Conservation (phyloP, 2,329 filamentous ascomycete species). For the Falciphora oryzae region DNA sequence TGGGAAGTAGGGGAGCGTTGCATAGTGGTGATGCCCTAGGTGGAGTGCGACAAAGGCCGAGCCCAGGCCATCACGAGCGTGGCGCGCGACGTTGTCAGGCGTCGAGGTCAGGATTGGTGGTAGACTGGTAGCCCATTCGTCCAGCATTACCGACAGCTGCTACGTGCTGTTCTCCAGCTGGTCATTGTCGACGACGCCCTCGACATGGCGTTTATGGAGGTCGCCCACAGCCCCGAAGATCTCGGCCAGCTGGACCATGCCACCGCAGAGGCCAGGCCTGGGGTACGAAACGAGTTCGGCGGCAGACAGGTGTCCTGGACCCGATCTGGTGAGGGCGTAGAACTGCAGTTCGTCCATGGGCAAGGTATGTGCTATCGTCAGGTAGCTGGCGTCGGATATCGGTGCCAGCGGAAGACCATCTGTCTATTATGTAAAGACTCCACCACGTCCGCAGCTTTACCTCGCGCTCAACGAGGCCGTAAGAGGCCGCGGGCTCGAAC, state of each 20-base stretch:
- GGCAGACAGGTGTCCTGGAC: not conserved
- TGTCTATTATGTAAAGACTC: constrained; percentile 11
- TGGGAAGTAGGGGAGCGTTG: constrained; percentile 8
- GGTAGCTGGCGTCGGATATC: constrained; percentile 3
- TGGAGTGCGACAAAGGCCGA: constrained; percentile 9
- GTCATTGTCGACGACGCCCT: not conserved
- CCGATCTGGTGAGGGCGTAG: not conserved
- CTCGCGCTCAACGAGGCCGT: not conserved
- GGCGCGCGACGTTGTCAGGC: constrained; percentile 2
- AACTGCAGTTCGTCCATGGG: constrained; percentile 9
- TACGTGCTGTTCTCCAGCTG: not conserved
- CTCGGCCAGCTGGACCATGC: constrained; percentile 8
- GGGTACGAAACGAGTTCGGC: not conserved
- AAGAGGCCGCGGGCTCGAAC: not conserved
- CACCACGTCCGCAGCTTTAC: constrained; percentile 5
- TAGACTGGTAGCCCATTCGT: not conserved
- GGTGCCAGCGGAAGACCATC: constrained; percentile 8
- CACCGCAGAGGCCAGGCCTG: constrained; percentile 7
- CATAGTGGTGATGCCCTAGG: constrained; percentile 8
- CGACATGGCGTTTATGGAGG: constrained; percentile 1
- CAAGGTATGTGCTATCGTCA: not conserved
- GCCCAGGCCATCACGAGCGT: constrained; percentile 4
- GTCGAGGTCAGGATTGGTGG: not conserved
- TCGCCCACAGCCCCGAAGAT: constrained; percentile 4
- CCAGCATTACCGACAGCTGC: not conserved